Conservation (phyloP, 768 basidiomycete species). For the Leccinellum albellum region DNA sequence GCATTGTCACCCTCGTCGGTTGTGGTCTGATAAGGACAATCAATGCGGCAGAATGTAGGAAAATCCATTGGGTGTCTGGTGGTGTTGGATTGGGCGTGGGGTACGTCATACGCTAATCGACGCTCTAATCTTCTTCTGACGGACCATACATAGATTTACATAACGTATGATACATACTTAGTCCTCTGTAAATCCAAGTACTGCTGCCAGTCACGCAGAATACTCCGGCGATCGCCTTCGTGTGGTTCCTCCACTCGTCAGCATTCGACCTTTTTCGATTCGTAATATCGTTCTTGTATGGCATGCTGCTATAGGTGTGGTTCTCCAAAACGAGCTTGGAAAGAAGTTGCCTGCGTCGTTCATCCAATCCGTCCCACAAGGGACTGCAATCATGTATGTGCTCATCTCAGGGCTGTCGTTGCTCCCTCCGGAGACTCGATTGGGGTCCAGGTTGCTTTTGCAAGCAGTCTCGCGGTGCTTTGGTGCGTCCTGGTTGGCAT, state of each 20-base stretch:
- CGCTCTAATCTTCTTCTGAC: not conserved
- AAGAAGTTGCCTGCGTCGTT: constrained; percentile 40
- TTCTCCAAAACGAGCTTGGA: constrained; percentile 49
- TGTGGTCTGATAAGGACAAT: constrained; percentile 35
- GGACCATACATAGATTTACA: not conserved
- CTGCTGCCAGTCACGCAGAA: constrained; percentile 38
- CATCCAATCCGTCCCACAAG: constrained; percentile 31
- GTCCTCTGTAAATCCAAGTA: constrained; percentile 43
- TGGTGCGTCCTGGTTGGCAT: constrained; percentile 43
- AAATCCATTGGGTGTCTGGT: constrained; percentile 13
- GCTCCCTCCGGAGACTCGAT: constrained; percentile 32
- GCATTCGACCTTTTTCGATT: constrained; percentile 19
- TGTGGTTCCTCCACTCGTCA: constrained; percentile 37
- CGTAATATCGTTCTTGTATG: not conserved
- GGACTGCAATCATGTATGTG: constrained; percentile 41
- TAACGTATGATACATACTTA: not conserved
- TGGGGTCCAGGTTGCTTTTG: constrained; percentile 41
- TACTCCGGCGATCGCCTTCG: constrained; percentile 44
- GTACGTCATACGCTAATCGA: not conserved
- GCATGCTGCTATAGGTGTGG: constrained; percentile 33
- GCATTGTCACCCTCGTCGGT: constrained; percentile 31
- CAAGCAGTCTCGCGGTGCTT: constrained; percentile 34
- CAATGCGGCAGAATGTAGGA: constrained; percentile 19
- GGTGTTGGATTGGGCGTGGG: constrained; percentile 1
- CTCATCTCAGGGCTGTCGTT: constrained; percentile 40